Evolutionary conservation across 371 early-diverging fungal species (phyloP).

Genomic region (Mortierella sp.): DNA sequence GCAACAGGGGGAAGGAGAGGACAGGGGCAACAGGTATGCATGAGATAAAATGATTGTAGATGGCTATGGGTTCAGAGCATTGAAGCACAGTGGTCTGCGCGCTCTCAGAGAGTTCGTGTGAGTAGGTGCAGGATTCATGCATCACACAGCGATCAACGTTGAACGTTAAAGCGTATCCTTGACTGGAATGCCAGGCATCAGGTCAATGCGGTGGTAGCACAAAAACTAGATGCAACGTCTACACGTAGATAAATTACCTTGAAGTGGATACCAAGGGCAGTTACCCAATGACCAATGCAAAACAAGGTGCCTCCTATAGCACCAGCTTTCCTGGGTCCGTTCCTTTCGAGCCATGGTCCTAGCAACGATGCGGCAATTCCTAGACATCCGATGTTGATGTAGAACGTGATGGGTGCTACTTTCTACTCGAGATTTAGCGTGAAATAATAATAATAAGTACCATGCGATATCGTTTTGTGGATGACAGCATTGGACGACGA

Average conservation of each 20-base stretch:
- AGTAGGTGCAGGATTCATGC: too few relatives aligned
- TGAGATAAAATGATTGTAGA: not conserved
- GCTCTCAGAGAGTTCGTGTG: too few relatives aligned
- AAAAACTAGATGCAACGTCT: too few relatives aligned
- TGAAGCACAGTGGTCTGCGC: too few relatives aligned
- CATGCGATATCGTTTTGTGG: not conserved
- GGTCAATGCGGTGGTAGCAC: too few relatives aligned
- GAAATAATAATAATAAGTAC: too few relatives aligned
- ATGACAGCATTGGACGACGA: not conserved
- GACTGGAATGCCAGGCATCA: too few relatives aligned
- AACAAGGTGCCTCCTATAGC: conserved; percentile 65
- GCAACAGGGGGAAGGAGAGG: not conserved
- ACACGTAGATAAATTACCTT: conserved; percentile 53
- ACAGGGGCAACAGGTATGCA: not conserved
- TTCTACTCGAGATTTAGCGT: too few relatives aligned
- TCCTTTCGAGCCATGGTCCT: conserved; percentile 77
- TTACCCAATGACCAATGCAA: conserved; percentile 67
- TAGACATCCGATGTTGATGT: conserved; percentile 75
- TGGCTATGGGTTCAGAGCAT: too few relatives aligned
- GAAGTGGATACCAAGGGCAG: conserved; percentile 66
- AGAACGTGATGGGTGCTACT: conserved; percentile 72
- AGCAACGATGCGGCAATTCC: conserved; percentile 71
- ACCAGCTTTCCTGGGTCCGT: conserved; percentile 68
- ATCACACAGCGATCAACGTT: too few relatives aligned
- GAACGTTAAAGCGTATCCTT: too few relatives aligned